Evolutionary conservation across 192 early-diverging fungal species (phyloP).

Genomic region (Backusella tuberculispora): DNA sequence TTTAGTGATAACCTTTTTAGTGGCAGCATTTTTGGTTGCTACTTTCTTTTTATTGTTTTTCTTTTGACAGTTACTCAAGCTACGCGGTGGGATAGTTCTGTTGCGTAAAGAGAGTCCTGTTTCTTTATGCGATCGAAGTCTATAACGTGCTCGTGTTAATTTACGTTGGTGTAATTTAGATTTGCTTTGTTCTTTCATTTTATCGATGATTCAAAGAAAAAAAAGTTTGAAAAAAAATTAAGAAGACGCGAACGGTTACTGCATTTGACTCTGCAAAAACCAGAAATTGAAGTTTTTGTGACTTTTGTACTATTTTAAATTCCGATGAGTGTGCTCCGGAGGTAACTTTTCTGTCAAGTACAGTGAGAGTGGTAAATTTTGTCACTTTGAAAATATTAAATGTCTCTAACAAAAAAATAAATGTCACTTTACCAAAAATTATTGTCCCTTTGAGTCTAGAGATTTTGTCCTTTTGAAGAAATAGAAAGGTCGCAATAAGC

Average conservation of each 20-base stretch:
- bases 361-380: neutral
- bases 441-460: conserved; percentile 12
- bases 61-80: neutral
- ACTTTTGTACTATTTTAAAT: too few relatives aligned
- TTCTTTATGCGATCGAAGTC: neutral
- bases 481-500: conserved; percentile 11
- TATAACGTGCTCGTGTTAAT: neutral
- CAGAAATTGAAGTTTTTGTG: too few relatives aligned
- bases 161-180: neutral
- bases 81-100: neutral
- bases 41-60: neutral
- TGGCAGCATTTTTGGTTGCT: neutral
- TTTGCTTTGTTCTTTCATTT: neutral
- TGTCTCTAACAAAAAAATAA: neutral
- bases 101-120: neutral
- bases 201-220: too few relatives aligned
- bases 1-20: neutral
- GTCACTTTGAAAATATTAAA: conserved; percentile 13
- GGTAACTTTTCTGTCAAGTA: too few relatives aligned
- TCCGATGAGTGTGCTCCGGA: too few relatives aligned
- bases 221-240: too few relatives aligned
- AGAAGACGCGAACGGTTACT: too few relatives aligned
- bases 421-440: conserved; percentile 9
- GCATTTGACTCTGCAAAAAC: too few relatives aligned
- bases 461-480: conserved; percentile 25